Conservation (phyloP, 2,329 filamentous ascomycete species). For the Ophiostoma populinum region DNA sequence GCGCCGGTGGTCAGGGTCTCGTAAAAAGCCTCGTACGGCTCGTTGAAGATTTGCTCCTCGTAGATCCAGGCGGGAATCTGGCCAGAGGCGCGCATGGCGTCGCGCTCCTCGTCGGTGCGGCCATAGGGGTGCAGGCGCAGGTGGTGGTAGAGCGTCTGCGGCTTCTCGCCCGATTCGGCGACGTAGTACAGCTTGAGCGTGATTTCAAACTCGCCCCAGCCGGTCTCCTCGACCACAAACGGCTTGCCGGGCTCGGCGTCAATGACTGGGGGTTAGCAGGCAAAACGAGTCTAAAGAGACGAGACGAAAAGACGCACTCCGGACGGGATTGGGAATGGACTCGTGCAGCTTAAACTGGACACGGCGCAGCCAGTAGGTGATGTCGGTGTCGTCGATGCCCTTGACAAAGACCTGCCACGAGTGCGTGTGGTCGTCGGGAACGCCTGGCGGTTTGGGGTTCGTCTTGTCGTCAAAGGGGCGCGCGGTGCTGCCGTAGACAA, state of each 20-base stretch:
- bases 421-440: constrained; percentile 86
- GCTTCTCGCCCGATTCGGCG: constrained; percentile 76
- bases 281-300: neutral
- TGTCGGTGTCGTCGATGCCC: constrained; percentile 74
- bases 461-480: constrained; percentile 59
- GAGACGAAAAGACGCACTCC: constrained; percentile 36
- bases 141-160: constrained; percentile 88
- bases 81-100: constrained; percentile 37
- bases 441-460: constrained; percentile 58
- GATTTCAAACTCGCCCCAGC: constrained; percentile 97
- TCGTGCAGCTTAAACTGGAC: constrained; percentile 98
- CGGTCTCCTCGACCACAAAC: constrained; percentile 80
- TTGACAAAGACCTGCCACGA: constrained; percentile 92
- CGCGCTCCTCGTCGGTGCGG: constrained; percentile 56
- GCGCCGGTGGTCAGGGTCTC: constrained; percentile 66
- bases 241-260: constrained; percentile 51
- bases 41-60: constrained; percentile 93
- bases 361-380: constrained; percentile 89
- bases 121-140: constrained; percentile 84
- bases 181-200: constrained; percentile 90
- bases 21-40: constrained; percentile 85
- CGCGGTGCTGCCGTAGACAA: constrained; percentile 66
- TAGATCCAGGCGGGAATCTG: constrained; percentile 67
- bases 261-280: constrained; percentile 27
- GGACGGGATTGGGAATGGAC: constrained; percentile 80